Conservation (phyloP, 805 yeast genomes). For the Teunomyces pallodes region DNA sequence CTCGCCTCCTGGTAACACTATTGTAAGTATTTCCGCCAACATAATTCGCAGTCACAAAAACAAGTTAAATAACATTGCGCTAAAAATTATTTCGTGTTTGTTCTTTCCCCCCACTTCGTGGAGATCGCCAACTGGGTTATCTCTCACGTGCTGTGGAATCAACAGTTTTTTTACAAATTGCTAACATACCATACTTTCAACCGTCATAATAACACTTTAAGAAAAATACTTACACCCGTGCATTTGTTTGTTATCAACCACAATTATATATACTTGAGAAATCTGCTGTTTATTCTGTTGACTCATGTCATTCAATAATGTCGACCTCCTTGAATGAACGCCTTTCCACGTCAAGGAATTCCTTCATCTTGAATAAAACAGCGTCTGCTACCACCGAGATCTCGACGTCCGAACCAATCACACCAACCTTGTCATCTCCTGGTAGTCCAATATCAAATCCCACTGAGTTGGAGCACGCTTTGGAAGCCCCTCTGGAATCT, state of each 20-base stretch:
- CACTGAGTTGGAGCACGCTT: not conserved
- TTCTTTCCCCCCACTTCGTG: not conserved
- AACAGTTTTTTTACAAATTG: conserved; percentile 1
- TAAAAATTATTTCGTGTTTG: not conserved
- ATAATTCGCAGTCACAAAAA: conserved; percentile 3
- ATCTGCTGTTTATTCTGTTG: not conserved
- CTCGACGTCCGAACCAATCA: conserved; percentile 7
- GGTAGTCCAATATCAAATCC: not conserved
- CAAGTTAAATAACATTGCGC: not conserved
- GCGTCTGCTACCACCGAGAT: conserved; percentile 8
- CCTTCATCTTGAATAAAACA: conserved; percentile 1
- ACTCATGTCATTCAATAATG: not conserved
- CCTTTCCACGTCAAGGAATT: conserved; percentile 3
- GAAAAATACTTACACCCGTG: not conserved
- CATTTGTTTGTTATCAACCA: not conserved
- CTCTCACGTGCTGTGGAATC: conserved; percentile 4
- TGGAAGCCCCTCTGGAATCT: not conserved
- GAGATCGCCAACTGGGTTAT: conserved; percentile 3
- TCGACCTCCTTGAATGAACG: conserved; percentile 2
- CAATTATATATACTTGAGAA: not conserved
- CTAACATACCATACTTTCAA: not conserved
- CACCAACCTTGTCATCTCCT: conserved; percentile 5
- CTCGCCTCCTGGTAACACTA: not conserved
- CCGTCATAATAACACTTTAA: not conserved
- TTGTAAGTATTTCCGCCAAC: not conserved